Conservation (phyloP, 768 basidiomycete genomes). For the Leccinum truebloodii region DNA sequence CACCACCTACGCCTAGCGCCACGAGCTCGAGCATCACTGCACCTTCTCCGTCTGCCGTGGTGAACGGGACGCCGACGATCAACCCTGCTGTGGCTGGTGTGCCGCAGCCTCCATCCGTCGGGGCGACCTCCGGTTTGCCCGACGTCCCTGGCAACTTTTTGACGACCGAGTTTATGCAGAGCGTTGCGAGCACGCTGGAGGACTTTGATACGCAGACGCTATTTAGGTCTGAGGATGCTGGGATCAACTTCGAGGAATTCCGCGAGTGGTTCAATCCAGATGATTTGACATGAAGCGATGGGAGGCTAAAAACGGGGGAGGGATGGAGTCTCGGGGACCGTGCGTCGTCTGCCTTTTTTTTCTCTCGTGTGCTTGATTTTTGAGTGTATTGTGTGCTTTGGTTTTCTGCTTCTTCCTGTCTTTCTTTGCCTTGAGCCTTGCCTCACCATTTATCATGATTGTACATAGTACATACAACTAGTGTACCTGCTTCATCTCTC, state of each 20-base stretch:
- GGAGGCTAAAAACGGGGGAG: too few species aligned
- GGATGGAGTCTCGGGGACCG: constrained; percentile 1
- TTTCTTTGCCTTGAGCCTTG: constrained; percentile 3
- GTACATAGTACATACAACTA: constrained; percentile 17
- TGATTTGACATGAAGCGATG: constrained; percentile 33
- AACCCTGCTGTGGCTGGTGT: constrained; percentile 25
- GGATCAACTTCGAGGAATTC: constrained; percentile 68
- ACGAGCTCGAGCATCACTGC: constrained; percentile 37
- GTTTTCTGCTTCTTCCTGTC: not conserved
- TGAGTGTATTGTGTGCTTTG: constrained; percentile 4
- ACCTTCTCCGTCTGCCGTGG: constrained; percentile 38
- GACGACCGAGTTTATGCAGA: constrained; percentile 48
- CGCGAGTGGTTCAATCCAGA: constrained; percentile 75
- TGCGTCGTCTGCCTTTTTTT: constrained; percentile 12
- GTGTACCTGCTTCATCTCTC: too few species aligned
- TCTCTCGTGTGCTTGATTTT: constrained; percentile 7
- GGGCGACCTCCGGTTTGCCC: constrained; percentile 22
- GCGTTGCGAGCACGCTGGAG: constrained; percentile 41
- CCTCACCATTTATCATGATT: constrained; percentile 11
- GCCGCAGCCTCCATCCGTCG: too few species aligned
- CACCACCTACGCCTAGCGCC: constrained; percentile 39
- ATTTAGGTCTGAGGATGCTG: constrained; percentile 46
- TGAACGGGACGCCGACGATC: constrained; percentile 34
- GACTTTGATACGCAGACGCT: constrained; percentile 37
- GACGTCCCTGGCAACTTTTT: constrained; percentile 28